Evolutionary conservation across 129 eudicot species (phyloP).

Genomic region (Saussurea involucrata): DNA sequence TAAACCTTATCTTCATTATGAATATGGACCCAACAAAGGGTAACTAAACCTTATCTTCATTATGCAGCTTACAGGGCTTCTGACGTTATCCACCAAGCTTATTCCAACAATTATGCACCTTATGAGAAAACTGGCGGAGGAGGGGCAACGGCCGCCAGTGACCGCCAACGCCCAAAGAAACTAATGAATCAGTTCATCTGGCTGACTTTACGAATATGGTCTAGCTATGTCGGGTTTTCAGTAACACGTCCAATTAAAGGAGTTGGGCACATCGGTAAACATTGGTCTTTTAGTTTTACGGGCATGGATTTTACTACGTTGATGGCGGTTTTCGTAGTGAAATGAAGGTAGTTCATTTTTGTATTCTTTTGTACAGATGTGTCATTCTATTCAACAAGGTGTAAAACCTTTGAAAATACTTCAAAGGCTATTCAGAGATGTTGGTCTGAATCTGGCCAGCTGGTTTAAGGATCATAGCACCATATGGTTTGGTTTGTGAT

Average conservation of each 20-base stretch:
- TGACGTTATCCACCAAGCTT: conserved; percentile 24
- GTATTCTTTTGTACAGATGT: conserved; percentile 23
- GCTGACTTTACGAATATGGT: background rate
- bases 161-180: conserved; percentile 5
- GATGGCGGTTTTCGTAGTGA: conserved; percentile 5
- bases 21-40: background rate
- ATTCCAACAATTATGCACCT: conserved; percentile 23
- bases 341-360: conserved; percentile 7
- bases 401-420: conserved; percentile 14
- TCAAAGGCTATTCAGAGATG: background rate
- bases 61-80: conserved; percentile 20
- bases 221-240: conserved; percentile 21
- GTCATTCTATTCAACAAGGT: conserved; percentile 9
- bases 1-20: background rate
- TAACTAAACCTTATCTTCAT: background rate
- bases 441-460: background rate
- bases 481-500: background rate
- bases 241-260: conserved; percentile 18
- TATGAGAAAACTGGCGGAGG: conserved; percentile 22
- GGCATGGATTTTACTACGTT: conserved; percentile 11
- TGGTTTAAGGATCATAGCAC: background rate
- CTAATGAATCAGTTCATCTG: conserved; percentile 8
- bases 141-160: conserved; percentile 23
- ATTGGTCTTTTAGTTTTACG: background rate
- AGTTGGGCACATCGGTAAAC: background rate